Evolutionary conservation across 495 filamentous ascomycete species (phyloP).

Genomic region (Neurospora sublineolata): DNA sequence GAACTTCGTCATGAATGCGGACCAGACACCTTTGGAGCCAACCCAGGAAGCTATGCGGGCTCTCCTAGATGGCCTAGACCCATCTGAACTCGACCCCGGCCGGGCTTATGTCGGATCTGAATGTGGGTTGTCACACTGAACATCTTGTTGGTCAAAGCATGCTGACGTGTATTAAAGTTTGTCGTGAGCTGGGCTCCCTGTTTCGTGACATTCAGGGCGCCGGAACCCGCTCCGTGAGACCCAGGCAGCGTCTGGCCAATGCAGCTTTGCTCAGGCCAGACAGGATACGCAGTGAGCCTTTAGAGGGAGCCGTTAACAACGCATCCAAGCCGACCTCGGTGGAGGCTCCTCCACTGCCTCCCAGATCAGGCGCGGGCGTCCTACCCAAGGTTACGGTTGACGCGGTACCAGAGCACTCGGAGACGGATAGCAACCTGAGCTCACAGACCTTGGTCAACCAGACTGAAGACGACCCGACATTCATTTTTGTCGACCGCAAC

Average conservation of each 20-base stretch:
- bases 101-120: constrained; percentile 31
- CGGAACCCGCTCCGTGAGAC: constrained; percentile 43
- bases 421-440: constrained; percentile 26
- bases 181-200: constrained; percentile 56
- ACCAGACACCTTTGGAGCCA: constrained; percentile 50
- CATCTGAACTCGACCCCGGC: constrained; percentile 24
- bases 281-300: constrained; percentile 7
- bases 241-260: constrained; percentile 69
- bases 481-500: constrained; percentile 4
- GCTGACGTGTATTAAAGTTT: constrained; percentile 37
- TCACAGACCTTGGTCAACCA: constrained; percentile 36
- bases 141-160: background rate
- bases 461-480: constrained; percentile 14
- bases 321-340: background rate
- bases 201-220: constrained; percentile 60
- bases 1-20: constrained; percentile 64
- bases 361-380: constrained; percentile 8
- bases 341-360: constrained; percentile 18
- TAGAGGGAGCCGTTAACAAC: background rate
- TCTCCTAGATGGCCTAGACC: constrained; percentile 50
- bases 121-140: constrained; percentile 42
- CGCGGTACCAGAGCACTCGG: constrained; percentile 8
- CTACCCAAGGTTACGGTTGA: constrained; percentile 10
- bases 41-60: constrained; percentile 45
- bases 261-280: constrained; percentile 42